Conservation (phyloP, 73 alveolate genomes). For the Paramecium octaurelia region DNA sequence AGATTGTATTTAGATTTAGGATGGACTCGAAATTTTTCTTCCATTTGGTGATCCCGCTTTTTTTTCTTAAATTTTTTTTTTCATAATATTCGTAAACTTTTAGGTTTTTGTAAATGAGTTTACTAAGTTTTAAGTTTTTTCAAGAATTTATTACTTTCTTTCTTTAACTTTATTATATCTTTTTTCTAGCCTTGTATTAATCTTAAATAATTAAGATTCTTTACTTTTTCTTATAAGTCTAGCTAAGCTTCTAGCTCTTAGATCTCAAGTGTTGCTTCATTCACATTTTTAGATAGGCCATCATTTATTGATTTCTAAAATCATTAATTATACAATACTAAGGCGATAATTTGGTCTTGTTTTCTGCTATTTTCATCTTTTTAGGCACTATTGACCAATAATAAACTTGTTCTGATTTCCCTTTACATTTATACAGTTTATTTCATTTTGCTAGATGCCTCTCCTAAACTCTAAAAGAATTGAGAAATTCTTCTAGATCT, state of each 20-base stretch:
- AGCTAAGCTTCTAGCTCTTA: not conserved
- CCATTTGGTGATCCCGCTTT: not conserved
- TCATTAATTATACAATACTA: not conserved
- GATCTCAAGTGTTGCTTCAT: not conserved
- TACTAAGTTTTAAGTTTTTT: not conserved
- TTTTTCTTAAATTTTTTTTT: constrained; percentile 5
- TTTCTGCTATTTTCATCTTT: constrained; percentile 3
- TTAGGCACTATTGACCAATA: not conserved
- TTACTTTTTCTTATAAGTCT: not conserved
- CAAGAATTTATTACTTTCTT: not conserved
- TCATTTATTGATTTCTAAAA: not conserved
- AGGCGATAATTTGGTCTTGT: not conserved
- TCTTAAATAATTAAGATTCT: not conserved
- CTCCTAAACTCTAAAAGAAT: not conserved
- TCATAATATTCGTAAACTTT: constrained; percentile 19
- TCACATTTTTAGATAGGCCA: not conserved
- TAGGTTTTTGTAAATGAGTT: not conserved
- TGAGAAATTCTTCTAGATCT: not conserved
- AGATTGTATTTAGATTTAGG: not conserved
- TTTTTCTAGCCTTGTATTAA: not conserved
- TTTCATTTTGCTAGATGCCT: constrained; percentile 18
- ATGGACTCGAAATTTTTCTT: not conserved
- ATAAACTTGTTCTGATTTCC: not conserved
- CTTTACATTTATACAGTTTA: not conserved
- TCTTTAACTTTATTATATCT: constrained; percentile 11